These are phyloP conservation scores for Phaeotremella fagi DNA, from an alignment of 768 basidiomycete species.

Conservation along the genomic window DNA sequence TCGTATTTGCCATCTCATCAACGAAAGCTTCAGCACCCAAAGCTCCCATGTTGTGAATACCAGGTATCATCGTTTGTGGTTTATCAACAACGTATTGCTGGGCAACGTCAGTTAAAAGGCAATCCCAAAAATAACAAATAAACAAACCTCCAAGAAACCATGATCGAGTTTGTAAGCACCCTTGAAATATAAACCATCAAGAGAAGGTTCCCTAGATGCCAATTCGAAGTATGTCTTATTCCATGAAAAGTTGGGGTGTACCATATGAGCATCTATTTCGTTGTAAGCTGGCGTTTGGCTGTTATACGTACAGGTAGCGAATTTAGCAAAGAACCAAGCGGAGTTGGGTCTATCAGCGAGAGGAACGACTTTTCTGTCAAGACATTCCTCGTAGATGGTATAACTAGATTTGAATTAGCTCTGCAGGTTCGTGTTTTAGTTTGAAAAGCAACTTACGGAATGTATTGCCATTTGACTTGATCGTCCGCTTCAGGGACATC, in stretches of 20 bases:
- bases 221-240: conserved; percentile 8
- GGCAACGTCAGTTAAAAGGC: neutral
- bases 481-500: conserved; percentile 3
- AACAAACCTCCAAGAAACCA: conserved; percentile 2
- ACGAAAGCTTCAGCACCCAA: conserved; percentile 4
- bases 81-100: neutral
- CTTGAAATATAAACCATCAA: conserved; percentile 4
- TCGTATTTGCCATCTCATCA: conserved; percentile 1
- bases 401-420: conserved; percentile 1
- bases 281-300: neutral
- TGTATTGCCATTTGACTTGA: conserved; percentile 2
- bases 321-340: conserved; percentile 13
- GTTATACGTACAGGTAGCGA: conserved; percentile 4
- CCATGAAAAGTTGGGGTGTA: conserved; percentile 4
- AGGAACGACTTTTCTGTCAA: neutral
- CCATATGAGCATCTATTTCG: conserved; percentile 4
- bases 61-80: neutral
- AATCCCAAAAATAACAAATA: neutral
- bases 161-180: conserved; percentile 7
- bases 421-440: neutral
- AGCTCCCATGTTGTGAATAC: conserved; percentile 5
- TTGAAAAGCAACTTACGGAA: conserved; percentile 1
- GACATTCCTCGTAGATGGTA: conserved; percentile 10
- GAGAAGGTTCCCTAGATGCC: conserved; percentile 1
- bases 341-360: conserved; percentile 2